Conservation (phyloP, 2,329 filamentous ascomycete genomes). For the Eurotiales sp. region DNA sequence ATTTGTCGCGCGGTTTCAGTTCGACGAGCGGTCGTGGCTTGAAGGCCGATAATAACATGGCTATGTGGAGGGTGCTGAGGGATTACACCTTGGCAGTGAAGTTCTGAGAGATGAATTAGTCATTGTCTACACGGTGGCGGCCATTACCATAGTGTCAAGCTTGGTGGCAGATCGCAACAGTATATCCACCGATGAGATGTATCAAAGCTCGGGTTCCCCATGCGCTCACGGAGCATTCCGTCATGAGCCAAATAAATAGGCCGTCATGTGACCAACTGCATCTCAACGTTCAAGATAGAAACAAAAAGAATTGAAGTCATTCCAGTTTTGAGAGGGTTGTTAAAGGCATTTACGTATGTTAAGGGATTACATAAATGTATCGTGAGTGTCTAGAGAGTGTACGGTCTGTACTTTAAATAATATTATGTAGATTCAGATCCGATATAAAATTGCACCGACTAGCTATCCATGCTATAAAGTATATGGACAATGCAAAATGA, state of each 20-base stretch:
- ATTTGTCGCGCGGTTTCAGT: conserved; percentile 92
- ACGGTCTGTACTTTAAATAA: too few relatives aligned
- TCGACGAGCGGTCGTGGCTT: conserved; percentile 94
- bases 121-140: conserved; percentile 2
- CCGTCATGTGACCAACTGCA: conserved; percentile 6
- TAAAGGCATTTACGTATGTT: neutral
- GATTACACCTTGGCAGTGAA: conserved; percentile 2
- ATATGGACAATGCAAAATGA: neutral
- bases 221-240: too few relatives aligned
- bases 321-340: neutral
- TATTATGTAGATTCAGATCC: neutral
- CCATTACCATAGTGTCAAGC: conserved; percentile 1
- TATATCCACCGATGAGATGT: too few relatives aligned
- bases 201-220: too few relatives aligned
- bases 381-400: too few relatives aligned
- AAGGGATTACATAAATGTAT: too few relatives aligned
- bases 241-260: neutral
- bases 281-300: neutral
- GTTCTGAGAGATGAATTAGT: neutral
- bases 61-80: neutral
- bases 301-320: neutral
- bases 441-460: neutral
- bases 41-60: conserved; percentile 96
- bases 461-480: neutral
- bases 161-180: conserved; percentile 2